Evolutionary conservation across 345 rosid genomes (phyloP).

Genomic region (Gossypium herbaceum): DNA sequence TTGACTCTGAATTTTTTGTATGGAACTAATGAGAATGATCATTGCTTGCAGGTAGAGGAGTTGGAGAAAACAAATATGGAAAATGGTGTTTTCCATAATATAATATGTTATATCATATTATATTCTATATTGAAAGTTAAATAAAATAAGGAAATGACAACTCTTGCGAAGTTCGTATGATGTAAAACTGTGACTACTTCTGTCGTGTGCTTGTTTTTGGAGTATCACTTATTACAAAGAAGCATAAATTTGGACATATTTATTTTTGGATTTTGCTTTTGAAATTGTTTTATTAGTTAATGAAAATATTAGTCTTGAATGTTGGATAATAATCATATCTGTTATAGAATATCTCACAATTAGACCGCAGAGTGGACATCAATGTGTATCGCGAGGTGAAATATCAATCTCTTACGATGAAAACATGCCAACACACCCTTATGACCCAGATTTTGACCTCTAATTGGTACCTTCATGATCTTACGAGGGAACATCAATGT

Average conservation of each 20-base stretch:
- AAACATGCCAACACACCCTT: no score
- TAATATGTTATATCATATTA: not conserved
- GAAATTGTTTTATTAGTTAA: not conserved
- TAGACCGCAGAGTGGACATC: no score
- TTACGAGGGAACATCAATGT: no score
- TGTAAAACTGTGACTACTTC: not conserved
- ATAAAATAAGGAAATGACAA: not conserved
- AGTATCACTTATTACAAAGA: no score
- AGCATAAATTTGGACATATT: not conserved
- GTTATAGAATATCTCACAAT: no score
- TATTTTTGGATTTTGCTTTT: not conserved
- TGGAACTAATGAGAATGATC: not conserved
- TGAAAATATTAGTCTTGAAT: not conserved
- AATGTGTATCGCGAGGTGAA: no score
- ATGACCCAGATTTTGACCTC: rapidly evolving
- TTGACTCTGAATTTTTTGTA: not conserved
- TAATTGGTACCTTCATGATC: no score
- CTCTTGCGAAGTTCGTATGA: not conserved
- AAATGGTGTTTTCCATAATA: not conserved
- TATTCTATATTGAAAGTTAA: not conserved
- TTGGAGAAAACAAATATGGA: not conserved
- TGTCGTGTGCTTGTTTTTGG: not conserved
- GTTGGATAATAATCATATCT: no score
- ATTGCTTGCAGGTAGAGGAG: not conserved
- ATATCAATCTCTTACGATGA: no score